Evolutionary conservation across 352 stramenopile genomes (phyloP).

Genomic region (Pythium angustatum): DNA sequence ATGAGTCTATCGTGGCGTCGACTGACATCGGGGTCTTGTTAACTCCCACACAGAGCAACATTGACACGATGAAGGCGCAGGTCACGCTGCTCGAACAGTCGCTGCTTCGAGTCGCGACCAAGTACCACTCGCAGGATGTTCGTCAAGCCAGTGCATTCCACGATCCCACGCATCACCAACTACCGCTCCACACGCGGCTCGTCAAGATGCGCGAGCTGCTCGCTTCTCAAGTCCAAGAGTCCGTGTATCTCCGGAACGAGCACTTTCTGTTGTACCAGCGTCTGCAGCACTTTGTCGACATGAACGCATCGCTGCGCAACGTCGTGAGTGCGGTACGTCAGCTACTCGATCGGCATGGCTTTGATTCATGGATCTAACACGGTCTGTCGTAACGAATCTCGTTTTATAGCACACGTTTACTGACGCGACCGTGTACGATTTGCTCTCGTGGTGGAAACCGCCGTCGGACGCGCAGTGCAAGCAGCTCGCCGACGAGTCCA

Average conservation of each 20-base stretch:
- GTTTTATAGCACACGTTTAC: slow-evolving; percentile 9
- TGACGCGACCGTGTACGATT: slow-evolving; percentile 18
- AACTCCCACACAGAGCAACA: slow-evolving; percentile 9
- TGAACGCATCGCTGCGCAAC: slow-evolving; percentile 20
- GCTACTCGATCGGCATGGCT: background rate
- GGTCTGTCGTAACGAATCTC: no score
- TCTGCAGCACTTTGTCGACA: slow-evolving; percentile 16
- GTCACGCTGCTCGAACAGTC: slow-evolving; percentile 15
- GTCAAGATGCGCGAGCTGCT: slow-evolving; percentile 12
- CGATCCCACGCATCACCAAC: background rate
- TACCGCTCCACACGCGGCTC: slow-evolving; percentile 1
- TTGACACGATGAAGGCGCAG: slow-evolving; percentile 13
- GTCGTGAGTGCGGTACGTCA: slow-evolving; percentile 14
- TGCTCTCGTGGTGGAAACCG: slow-evolving; percentile 21
- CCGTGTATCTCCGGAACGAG: slow-evolving; percentile 5
- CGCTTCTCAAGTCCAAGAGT: slow-evolving; percentile 9
- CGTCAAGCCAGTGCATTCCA: background rate
- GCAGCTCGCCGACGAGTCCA: slow-evolving; percentile 10
- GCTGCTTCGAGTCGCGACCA: background rate
- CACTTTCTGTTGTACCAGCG: slow-evolving; percentile 19
- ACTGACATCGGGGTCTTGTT: background rate
- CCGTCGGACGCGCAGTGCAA: slow-evolving; percentile 17
- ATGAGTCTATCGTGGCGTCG: background rate
- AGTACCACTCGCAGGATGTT: background rate
- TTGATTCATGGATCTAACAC: no score